Base-by-base conservation (phyloP, 257 asterid species). In the Petrea volubilis region DNA sequence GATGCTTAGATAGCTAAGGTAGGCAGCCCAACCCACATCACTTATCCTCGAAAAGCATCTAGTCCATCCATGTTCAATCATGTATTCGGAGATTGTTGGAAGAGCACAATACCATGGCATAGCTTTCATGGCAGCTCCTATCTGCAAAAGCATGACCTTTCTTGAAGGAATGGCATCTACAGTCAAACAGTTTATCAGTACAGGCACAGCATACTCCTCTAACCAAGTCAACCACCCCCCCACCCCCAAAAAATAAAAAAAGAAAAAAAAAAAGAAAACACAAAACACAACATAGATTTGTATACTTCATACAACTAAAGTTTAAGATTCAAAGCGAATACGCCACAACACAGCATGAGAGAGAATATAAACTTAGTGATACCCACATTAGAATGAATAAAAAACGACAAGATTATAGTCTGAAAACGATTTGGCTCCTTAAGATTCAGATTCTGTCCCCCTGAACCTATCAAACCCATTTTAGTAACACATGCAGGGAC, bases 101-200 rank as follows among this genome's bases (percentile, higher is more conserved):
- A 95, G 95, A 69, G 79, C 83, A 76, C 77, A 61, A 74, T 94
- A 94, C 93, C 88, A 85, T 27, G 99, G 99, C 99, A 94, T 94
- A 53, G 97, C 96, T 86, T 90, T 93, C 98, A 90, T 93, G 55
- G 98, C 96, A 67, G 90, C 98, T 64, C 87, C 86, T 70, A 93
- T 88, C 82, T 93, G 98, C 88, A 88, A 82, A 75, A 90, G 85
- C 98, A 93, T 93, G 68, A 96, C 88, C 68, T 72, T 84, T 55
- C 80, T 88, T 38, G 97, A 81, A 51, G 98, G 97, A 74, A 93
- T 88, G 40, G 94, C 91, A 84, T 86, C 98, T 93, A 92, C 50
- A 82, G 57, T 40, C 51, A 68, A 72, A 64, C 60, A 59, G 7
- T 73, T 23, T 63, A 71, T 77, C 60, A 82, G 71, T 64, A n/a